Evolutionary conservation across 768 basidiomycete genomes (phyloP), one percentile per base, ranked within the genome.

Genomic region (Russula foetens): DNA sequence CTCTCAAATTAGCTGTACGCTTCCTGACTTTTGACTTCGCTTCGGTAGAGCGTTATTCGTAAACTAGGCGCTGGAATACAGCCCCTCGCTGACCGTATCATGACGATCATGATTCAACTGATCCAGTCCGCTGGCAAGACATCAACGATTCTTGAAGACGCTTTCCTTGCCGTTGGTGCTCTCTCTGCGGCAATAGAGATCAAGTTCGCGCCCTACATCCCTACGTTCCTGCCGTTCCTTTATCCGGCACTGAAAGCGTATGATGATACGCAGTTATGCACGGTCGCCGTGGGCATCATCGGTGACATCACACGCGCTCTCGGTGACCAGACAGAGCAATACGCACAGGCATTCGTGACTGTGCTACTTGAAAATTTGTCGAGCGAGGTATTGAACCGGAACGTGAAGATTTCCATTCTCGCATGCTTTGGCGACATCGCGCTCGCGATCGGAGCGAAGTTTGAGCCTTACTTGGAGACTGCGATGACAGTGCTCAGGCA

Each of bases 401-500:
- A 89, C 65, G 97, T 98, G 71, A 99, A 99, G 80, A 95, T 98
- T 43, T 86, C 90, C n/a, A 91, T 98, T 68, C 74, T 98, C 61
- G 86, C 90, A 14, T 93, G 92, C 74, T 98, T 99, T 68, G 97
- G 96, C 23, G 97, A 99, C 69, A 88, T 99, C 66, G 96, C 95
- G 9, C 79, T 98, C 11, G 94, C 97, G 0, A 87, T 98, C 63
- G 92, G 92, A 2, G 76, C 84, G 14, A 75, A 78, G 7, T 99
- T 98, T 72, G 88, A 89, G 68, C 93, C 92, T 0, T 99, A 89
- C 72, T 77, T 97, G 51, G 84, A 86, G 59, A 91, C 91, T 6
- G 91, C 93, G 8, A 94, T 97, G 90, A 81, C 76, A 21, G 94
- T 99, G 26, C 76, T 99, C 52, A 79, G 83, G 65, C 95, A 98